Base-by-base conservation (phyloP, 768 basidiomycete genomes). In the Hygrophorus pudorinus region DNA sequence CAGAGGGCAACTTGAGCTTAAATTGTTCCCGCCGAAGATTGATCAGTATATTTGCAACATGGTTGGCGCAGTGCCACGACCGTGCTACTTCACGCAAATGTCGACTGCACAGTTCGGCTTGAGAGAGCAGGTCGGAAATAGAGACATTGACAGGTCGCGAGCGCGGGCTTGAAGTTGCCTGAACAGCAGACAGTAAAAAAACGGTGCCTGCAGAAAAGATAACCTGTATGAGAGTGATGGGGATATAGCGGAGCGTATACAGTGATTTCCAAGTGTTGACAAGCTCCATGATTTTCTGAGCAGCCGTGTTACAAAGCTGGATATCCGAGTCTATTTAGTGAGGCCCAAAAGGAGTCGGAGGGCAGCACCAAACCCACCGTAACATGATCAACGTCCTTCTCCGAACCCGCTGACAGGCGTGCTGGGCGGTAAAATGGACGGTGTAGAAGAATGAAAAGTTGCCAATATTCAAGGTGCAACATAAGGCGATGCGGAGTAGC, bases 171-270 rank as follows among this genome's bases (percentile, higher is more conserved):
- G n/a, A 66, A n/a, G 65, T 66, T 1, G 76, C 73, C 54, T 75
- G 72, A 45, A 76, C 68, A 13, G 75, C 73, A 14, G 65, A 64
- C 32, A 78, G 65, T 12, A 79, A 67, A 51, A 70, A 78, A 6
- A 77, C 66, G 3, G 76, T 79, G 12, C 77, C 79, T 1, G 78
- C 75, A 4, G 73, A 72, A 59, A 79, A 81, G 14, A 72, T 61
- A 28, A 71, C 67, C 56, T 81, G 79, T 14, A 75, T 65, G 32
- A 77, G 59, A 10, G 76, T 75, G 46, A 79, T 68, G 3, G 77
- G 74, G n/a, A 66, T 65, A 51, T 71, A 79, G 17, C 78, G 74
- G 14, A 81, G 62, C 0, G 66, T 65, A 51, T 79, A 79, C n/a
- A 71, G 64, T 9, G 59, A 52, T 28, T 71, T 67, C 71, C 72